Conservation (phyloP, 306 rosid genomes). For the Gillenia trifoliata region DNA sequence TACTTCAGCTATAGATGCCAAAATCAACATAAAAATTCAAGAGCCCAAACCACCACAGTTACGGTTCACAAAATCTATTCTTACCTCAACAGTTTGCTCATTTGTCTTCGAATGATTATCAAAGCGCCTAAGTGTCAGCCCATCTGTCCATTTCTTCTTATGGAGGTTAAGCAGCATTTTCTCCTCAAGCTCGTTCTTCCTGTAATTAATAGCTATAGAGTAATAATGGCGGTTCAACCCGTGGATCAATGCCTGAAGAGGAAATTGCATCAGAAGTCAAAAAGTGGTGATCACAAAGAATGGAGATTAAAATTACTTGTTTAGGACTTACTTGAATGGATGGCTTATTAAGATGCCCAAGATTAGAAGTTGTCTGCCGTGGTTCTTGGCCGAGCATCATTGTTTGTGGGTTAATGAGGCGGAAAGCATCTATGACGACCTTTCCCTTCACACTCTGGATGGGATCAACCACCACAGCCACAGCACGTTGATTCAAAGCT, state of each 20-base stretch:
- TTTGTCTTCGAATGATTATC: conserved; percentile 91
- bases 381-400: conserved; percentile 99
- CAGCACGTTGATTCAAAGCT: conserved; percentile 95
- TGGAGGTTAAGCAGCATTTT: conserved; percentile 92
- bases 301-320: background rate
- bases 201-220: conserved; percentile 85
- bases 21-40: background rate
- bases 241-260: conserved; percentile 79
- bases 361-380: conserved; percentile 87
- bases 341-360: conserved; percentile 94
- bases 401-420: conserved; percentile 87
- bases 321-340: conserved; percentile 77
- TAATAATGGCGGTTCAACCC: conserved; percentile 95
- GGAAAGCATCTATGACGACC: conserved; percentile 95
- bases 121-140: conserved; percentile 66
- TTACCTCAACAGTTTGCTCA: conserved; percentile 90
- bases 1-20: background rate
- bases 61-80: conserved; percentile 6
- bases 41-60: background rate
- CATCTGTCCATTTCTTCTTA: conserved; percentile 98
- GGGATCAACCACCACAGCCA: conserved; percentile 96
- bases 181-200: conserved; percentile 95
- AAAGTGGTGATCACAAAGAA: conserved; percentile 1
- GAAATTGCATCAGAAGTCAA: conserved; percentile 22
- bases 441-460: conserved; percentile 95